These are phyloP conservation scores for Umbelopsis isabellina DNA, from an alignment of 192 early-diverging fungal species.

Conservation along the genomic window DNA sequence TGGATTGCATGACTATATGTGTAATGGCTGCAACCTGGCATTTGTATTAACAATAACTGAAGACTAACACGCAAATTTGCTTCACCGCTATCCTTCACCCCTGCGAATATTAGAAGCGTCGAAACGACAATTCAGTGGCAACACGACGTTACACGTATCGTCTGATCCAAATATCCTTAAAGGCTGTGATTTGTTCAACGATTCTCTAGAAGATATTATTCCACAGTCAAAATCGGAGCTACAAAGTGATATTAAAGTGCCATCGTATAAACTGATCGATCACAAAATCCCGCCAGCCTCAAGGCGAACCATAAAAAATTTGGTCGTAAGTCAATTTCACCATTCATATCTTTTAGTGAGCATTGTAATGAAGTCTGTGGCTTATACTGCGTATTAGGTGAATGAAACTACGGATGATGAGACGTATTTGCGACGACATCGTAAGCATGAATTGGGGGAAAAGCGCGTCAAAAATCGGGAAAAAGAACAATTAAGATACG, in stretches of 20 bases:
- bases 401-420: slow-evolving; percentile 9
- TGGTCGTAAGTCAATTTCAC: neutral
- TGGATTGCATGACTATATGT: neutral
- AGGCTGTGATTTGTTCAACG: neutral
- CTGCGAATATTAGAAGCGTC: neutral
- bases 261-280: neutral
- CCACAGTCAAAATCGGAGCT: slow-evolving; percentile 6
- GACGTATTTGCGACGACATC: slow-evolving; percentile 51
- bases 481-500: slow-evolving; percentile 54
- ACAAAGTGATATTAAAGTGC: slow-evolving; percentile 12
- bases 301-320: neutral
- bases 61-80: neutral
- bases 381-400: neutral
- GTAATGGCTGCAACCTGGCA: neutral
- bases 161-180: neutral
- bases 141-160: neutral
- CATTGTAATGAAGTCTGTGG: too few relatives aligned
- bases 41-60: neutral
- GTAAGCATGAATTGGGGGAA: slow-evolving; percentile 57
- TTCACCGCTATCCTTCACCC: neutral
- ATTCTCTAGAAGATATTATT: neutral
- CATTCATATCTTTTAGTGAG: too few relatives aligned
- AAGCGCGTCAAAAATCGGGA: slow-evolving; percentile 62
- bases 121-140: neutral
- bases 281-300: slow-evolving; percentile 7